Base-by-base conservation (phyloP, 140 eudicot species). In the Stevia rebaudiana region DNA sequence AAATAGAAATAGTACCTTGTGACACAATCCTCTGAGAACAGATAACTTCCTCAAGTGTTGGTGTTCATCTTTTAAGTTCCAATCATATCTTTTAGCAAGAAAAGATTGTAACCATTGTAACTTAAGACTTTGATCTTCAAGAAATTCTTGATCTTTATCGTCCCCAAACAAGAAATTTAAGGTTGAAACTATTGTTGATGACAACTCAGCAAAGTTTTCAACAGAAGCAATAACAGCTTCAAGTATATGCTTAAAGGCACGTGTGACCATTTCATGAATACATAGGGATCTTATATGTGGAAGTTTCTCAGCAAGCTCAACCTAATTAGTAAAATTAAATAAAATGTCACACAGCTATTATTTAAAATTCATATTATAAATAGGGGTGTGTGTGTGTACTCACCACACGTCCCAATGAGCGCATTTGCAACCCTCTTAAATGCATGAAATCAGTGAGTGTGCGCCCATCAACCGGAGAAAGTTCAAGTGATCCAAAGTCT, bases 401-500 rank as follows among this genome's bases (percentile, higher is more conserved):
- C 71, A 92, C 99, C 97, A 94, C 95, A 72, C 83, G 90, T 69
- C 97, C 99, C 79, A 94, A 77, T 69, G 99, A 94, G 51, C 78
- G 86, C 95, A 94, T 88, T 74, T 71, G 86, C 49, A 94, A 76
- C 69, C 99, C 99, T 79, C 99, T 81, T 63, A 94, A 76, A 80
- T 94, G 99, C 99, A 94, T 94, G 83, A 94, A 94, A 74, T 94
- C 99, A 16, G 99, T 94, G 58, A 94, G 79, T 36, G 97, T 94
- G 48, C 99, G 99, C 11, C 99, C 99, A 83, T 94, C 99, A 74
- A 94, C 99, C 11, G 99, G 99, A 76, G 99, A 94, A 65, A 94
- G 99, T 85, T 94, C 99, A 56, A 94, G 97, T 62, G 99, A 94
- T 78, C 81, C 95, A 56, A 88, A 94, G 80, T 94, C 99, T 64